Percentiles rank a stretch among this genome's conserved stretches.
Conservation (phyloP, 768 basidiomycete genomes). For the Mycena albidolilacea region DNA sequence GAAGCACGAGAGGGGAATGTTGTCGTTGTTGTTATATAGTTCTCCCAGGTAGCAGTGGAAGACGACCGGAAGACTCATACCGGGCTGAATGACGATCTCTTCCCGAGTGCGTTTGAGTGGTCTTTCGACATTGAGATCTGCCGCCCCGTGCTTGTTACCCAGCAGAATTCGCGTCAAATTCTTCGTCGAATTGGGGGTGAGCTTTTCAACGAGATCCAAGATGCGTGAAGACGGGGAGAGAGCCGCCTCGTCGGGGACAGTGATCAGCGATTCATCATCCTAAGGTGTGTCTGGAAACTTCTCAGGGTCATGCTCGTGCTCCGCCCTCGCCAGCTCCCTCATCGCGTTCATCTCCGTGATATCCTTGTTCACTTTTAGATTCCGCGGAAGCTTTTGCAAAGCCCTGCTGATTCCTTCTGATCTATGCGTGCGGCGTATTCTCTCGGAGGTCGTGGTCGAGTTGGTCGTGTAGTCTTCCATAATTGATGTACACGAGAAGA, state of each 20-base stretch:
- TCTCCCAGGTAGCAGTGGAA: background rate
- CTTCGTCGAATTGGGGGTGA: background rate
- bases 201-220: background rate
- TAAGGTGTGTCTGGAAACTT: background rate
- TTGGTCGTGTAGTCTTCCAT: background rate
- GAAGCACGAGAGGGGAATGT: too few species aligned
- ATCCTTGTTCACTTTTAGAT: background rate
- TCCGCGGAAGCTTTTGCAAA: too few species aligned
- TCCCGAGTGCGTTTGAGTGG: background rate
- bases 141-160: too few species aligned
- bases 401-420: too few species aligned
- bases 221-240: background rate
- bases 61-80: background rate
- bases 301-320: background rate
- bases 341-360: background rate
- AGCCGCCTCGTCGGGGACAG: background rate
- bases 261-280: background rate
- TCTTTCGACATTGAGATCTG: too few species aligned
- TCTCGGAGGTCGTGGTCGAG: too few species aligned
- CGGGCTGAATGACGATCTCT: background rate
- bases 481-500: background rate
- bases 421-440: too few species aligned
- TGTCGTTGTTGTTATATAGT: background rate
- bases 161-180: background rate
- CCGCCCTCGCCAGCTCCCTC: background rate